Base-by-base conservation (phyloP, 176 grass and related monocot genomes). In the Aegilops tauschii region DNA sequence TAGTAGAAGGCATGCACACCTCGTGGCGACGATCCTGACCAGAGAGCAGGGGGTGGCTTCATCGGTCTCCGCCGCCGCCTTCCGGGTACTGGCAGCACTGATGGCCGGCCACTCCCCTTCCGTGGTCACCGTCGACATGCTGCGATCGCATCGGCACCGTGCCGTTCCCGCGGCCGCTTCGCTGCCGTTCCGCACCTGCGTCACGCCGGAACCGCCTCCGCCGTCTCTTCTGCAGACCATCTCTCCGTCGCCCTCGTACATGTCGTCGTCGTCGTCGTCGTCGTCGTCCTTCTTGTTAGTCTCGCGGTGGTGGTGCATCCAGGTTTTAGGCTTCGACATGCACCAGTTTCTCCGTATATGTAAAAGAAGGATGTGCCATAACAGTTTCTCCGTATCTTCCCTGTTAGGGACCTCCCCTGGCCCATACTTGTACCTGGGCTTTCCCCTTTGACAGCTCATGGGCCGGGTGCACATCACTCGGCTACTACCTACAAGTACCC, bases 1-100 rank as follows among this genome's bases (percentile, higher is more conserved):
- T 69, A 84, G 81, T 76, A 87, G 8, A 61, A 91, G 25, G 28
- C 9, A 86, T 1, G 37, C 50, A 1, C 58, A 69, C 83, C 64
- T 69, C 5, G 31, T 10, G n/a, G n/a, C 28, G 2, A 37, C 0
- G 36, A 69, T 77, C 85, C 68, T 69, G 6, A 18, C 21, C 16
- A 50, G 21, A n/a, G 81, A 69, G 1, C 17, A 14, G 31, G 0
- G 14, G 30, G 5, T 8, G 52, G 3, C 31, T 2, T 69, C 29
- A 17, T 9, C 16, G n/a, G 1, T 23, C 63, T 71, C 13, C 44
- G 52, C 14, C 66, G 65, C 3, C 50, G 20, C 3, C 49, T 52
- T 52, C 49, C 14, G 49, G 5, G 49, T 16, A 52, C 13, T 52
- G 49, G 49, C 13, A 52, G 49, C 49, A 52, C 14, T 52, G 49